Percentiles rank a stretch among this genome's conserved stretches.
These are phyloP conservation scores for Pichiaceae sp. DNA, from an alignment of 1,139 yeast species.

Conservation along the genomic window DNA sequence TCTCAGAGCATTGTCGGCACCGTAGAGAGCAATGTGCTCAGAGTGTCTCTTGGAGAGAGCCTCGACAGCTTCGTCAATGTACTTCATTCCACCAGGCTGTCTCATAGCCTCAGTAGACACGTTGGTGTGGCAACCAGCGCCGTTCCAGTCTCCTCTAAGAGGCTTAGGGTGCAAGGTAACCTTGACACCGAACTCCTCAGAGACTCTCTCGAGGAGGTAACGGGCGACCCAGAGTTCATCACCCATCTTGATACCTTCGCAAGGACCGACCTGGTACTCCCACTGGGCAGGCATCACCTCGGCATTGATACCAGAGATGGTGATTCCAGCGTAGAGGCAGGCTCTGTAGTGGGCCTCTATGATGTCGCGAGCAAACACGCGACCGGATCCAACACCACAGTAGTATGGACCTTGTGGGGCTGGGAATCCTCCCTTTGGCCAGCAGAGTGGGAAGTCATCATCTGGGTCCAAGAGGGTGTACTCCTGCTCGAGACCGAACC, in stretches of 20 bases:
- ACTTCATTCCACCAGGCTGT: conserved; percentile 90
- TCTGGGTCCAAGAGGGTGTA: conserved; percentile 87
- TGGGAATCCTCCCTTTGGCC: conserved; percentile 99
- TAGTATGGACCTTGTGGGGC: conserved; percentile 99
- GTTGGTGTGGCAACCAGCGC: conserved; percentile 99
- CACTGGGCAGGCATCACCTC: conserved; percentile 99
- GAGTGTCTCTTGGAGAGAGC: conserved; percentile 93
- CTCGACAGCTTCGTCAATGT: conserved; percentile 85
- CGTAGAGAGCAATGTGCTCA: conserved; percentile 93
- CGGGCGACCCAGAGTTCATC: conserved; percentile 96
- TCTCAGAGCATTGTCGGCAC: conserved; percentile 90
- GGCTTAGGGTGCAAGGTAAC: conserved; percentile 99
- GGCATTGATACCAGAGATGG: conserved; percentile 94
- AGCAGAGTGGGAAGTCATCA: conserved; percentile 83
- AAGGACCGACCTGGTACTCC: conserved; percentile 99
- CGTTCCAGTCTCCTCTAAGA: conserved; percentile 98
- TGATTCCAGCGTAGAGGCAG: conserved; percentile 84
- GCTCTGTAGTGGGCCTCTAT: conserved; percentile 99
- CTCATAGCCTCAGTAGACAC: conserved; percentile 92
- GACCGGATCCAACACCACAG: conserved; percentile 99
- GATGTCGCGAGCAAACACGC: conserved; percentile 95
- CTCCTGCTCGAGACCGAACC: conserved; percentile 99
- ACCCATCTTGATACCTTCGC: conserved; percentile 93
- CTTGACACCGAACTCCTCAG: conserved; percentile 98
- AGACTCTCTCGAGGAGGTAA: conserved; percentile 85